Evolutionary conservation across 306 rosid species (phyloP).

Genomic region (Carpinus viminea): DNA sequence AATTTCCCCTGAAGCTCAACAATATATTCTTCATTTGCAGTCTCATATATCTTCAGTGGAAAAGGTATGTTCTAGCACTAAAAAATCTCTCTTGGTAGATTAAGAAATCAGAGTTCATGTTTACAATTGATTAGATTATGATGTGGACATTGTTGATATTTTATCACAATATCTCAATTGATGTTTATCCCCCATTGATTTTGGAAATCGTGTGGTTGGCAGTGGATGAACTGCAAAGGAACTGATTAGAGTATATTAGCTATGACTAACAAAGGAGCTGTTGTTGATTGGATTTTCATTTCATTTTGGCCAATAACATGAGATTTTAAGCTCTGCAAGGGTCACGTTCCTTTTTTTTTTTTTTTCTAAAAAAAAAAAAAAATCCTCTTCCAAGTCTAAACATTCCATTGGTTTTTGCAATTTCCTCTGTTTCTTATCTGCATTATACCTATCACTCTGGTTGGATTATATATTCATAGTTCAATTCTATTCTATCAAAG

Average conservation of each 20-base stretch:
- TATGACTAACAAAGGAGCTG: background rate
- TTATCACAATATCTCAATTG: constrained; percentile 8
- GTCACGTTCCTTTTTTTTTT: background rate
- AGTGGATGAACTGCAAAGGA: constrained; percentile 15
- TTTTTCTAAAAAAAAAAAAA: background rate
- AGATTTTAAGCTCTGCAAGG: background rate
- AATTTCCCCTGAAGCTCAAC: constrained; percentile 72
- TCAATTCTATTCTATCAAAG: constrained; percentile 42
- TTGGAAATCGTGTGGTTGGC: constrained; percentile 14
- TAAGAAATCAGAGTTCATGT: background rate
- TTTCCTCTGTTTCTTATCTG: constrained; percentile 11
- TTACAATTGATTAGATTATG: constrained; percentile 4
- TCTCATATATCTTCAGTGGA: constrained; percentile 70
- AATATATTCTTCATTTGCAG: constrained; percentile 70
- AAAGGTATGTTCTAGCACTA: constrained; percentile 53
- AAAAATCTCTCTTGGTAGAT: constrained; percentile 1
- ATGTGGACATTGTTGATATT: constrained; percentile 14
- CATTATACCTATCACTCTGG: constrained; percentile 7
- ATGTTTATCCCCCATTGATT: constrained; percentile 6
- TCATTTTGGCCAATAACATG: background rate
- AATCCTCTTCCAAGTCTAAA: background rate
- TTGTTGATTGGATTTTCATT: background rate
- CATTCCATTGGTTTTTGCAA: background rate
- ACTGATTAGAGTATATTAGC: background rate
- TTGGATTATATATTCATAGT: constrained; percentile 18